Conservation (phyloP, 1,284 basidiomycete species). For the Leccinum pachyderme region DNA sequence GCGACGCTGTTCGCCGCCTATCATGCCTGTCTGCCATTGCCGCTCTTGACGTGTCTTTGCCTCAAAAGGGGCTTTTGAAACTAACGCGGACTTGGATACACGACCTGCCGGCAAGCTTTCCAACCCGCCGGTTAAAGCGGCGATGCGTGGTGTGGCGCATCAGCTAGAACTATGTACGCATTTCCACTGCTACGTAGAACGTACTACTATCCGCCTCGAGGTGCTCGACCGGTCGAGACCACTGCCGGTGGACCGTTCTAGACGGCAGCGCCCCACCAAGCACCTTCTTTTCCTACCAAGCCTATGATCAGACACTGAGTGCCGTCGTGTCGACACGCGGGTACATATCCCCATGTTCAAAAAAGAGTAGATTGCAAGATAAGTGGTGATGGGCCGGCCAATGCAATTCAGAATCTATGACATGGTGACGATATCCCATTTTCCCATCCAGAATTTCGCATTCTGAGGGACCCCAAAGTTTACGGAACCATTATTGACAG, state of each 20-base stretch:
- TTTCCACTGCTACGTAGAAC: background rate
- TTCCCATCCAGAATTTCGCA: background rate
- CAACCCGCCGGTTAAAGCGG: background rate
- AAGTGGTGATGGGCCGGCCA: background rate
- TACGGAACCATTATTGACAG: background rate
- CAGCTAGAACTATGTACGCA: background rate
- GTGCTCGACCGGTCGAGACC: background rate
- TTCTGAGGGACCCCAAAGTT: background rate
- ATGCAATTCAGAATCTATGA: background rate
- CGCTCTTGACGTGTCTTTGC: background rate
- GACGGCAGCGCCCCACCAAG: background rate
- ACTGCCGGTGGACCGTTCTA: background rate
- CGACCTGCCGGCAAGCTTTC: background rate
- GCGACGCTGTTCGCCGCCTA: background rate
- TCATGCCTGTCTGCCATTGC: background rate
- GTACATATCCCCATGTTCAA: background rate
- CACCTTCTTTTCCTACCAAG: background rate
- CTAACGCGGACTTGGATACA: background rate
- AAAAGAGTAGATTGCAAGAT: background rate
- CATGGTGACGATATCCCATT: background rate
- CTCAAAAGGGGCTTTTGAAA: background rate
- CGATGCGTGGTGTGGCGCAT: background rate
- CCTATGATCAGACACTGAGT: background rate
- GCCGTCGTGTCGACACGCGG: background rate
- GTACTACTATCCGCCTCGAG: background rate